Percentiles rank a stretch among this genome's conserved stretches.
phyloP scores from a whole-genome alignment of 768 basidiomycete species.

The Naganishia onofrii region DNA sequence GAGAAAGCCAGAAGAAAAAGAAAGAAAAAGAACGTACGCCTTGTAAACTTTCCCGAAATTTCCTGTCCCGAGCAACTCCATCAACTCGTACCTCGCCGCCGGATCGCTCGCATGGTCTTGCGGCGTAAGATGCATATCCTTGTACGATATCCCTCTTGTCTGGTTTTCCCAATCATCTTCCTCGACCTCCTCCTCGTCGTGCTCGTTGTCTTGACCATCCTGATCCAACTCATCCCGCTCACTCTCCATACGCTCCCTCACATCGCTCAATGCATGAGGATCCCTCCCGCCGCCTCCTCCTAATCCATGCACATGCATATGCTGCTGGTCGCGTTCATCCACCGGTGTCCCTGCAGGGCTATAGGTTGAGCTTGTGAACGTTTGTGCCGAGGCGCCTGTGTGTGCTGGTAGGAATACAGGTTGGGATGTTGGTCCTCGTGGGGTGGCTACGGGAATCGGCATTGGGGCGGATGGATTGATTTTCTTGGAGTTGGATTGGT shows the following conservation, averaged over 20 bases:
- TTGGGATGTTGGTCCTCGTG: slow-evolving; percentile 8
- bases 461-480: no score
- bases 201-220: no score
- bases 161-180: no score
- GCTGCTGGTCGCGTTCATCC: background rate
- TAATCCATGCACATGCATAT: background rate
- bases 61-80: slow-evolving; percentile 95
- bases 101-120: slow-evolving; percentile 59
- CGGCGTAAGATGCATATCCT: background rate
- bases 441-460: background rate
- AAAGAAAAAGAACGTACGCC: slow-evolving; percentile 56
- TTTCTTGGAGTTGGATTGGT: no score
- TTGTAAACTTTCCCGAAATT: slow-evolving; percentile 98
- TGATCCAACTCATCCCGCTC: no score
- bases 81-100: slow-evolving; percentile 81
- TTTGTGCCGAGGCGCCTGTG: slow-evolving; percentile 10
- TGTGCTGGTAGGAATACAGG: slow-evolving; percentile 3
- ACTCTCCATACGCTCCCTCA: background rate
- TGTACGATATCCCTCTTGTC: background rate
- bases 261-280: background rate
- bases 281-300: background rate
- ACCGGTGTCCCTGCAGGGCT: background rate
- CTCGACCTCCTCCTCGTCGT: background rate
- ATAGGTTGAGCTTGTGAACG: background rate
- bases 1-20: no score